Conservation (phyloP, 106 monocot genomes). For the Cymbidium sinense region DNA sequence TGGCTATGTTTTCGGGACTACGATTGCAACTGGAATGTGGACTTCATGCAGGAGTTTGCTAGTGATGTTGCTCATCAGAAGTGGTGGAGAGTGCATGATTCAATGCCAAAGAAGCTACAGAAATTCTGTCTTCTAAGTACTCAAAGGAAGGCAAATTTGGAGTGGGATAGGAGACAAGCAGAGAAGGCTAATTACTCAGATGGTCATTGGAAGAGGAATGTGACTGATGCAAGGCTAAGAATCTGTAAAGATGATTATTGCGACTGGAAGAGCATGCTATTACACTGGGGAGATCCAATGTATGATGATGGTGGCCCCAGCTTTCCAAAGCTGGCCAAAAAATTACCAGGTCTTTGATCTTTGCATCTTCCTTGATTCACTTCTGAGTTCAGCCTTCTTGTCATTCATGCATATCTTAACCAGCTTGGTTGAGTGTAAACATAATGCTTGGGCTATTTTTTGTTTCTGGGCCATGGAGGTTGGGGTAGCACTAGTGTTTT, state of each 20-base stretch:
- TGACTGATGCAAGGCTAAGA: slow-evolving; percentile 37
- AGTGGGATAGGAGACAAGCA: slow-evolving; percentile 70
- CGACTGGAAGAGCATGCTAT: slow-evolving; percentile 66
- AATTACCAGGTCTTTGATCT: not conserved
- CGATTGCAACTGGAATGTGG: too few relatives aligned
- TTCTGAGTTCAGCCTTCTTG: not conserved
- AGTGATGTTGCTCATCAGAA: slow-evolving; percentile 62
- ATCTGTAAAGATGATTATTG: slow-evolving; percentile 62
- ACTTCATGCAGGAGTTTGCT: slow-evolving; percentile 50
- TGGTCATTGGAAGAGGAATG: slow-evolving; percentile 56
- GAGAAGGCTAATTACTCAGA: slow-evolving; percentile 60
- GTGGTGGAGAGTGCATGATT: slow-evolving; percentile 82
- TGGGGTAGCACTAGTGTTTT: too few relatives aligned
- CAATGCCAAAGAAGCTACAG: slow-evolving; percentile 52
- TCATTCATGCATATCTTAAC: not conserved
- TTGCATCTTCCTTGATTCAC: not conserved
- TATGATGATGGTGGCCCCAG: slow-evolving; percentile 1
- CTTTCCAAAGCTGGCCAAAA: not conserved
- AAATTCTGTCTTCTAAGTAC: slow-evolving; percentile 48
- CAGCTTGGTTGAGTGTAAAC: not conserved
- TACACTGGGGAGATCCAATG: slow-evolving; percentile 63
- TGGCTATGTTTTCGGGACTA: slow-evolving; percentile 75
- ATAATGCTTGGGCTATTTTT: too few relatives aligned
- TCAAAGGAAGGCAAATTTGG: slow-evolving; percentile 61
- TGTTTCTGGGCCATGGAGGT: too few relatives aligned